Conservation (phyloP, 2,329 filamentous ascomycete genomes). For the Aotearoamyces nothofagi region DNA sequence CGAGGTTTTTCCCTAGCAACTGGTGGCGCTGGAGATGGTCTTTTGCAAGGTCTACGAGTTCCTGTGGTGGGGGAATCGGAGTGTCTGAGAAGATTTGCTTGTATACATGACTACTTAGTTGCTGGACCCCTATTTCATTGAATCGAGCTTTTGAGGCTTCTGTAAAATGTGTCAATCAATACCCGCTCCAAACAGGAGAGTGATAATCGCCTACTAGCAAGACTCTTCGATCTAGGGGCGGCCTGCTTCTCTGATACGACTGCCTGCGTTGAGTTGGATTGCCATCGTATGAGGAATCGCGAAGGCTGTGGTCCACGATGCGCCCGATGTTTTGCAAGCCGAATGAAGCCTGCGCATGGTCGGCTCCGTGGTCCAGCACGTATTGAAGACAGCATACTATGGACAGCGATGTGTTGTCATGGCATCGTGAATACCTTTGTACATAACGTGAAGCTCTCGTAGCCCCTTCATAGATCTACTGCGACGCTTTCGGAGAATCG, state of each 20-base stretch:
- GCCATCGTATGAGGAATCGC: conserved; percentile 26
- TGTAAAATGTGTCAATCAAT: conserved; percentile 6
- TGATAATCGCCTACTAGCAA: conserved; percentile 8
- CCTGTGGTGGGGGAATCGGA: conserved; percentile 40
- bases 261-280: conserved; percentile 19
- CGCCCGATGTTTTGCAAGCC: conserved; percentile 32
- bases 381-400: conserved; percentile 18
- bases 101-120: conserved; percentile 73
- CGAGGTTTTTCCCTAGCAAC: conserved; percentile 78
- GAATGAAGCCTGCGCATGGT: conserved; percentile 29
- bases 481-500: too few species aligned
- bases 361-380: conserved; percentile 15
- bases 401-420: background rate
- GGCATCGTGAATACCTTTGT: background rate
- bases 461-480: too few species aligned
- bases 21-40: conserved; percentile 79
- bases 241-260: conserved; percentile 2
- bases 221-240: background rate
- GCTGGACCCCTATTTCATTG: conserved; percentile 91
- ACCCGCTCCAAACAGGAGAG: background rate
- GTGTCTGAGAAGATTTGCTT: conserved; percentile 61
- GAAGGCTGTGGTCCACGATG: conserved; percentile 15
- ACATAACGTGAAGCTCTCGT: too few species aligned
- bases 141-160: conserved; percentile 45
- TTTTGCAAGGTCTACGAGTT: conserved; percentile 65